These are phyloP conservation scores for Aquilaria malaccensis DNA, from an alignment of 345 rosid species.

Conservation along the genomic window DNA sequence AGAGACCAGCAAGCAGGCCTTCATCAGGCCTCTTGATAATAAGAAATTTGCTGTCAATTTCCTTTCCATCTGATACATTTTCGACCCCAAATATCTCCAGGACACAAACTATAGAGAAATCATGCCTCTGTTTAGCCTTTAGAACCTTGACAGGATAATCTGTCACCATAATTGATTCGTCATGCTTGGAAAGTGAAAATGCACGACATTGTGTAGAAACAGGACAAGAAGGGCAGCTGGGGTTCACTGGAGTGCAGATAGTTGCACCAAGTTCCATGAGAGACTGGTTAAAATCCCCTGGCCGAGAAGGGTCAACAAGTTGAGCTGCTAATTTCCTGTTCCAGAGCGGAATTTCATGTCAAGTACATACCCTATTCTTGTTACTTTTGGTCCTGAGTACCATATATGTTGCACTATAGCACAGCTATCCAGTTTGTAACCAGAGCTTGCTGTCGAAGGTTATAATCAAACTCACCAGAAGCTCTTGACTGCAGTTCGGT, in stretches of 20 bases:
- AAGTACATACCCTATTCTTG: slow-evolving; percentile 2
- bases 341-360: slow-evolving; percentile 7
- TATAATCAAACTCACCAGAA: slow-evolving; percentile 51
- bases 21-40: slow-evolving; percentile 76
- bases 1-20: slow-evolving; percentile 93
- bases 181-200: slow-evolving; percentile 38
- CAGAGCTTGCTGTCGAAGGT: not conserved
- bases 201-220: slow-evolving; percentile 70
- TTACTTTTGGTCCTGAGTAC: too few species aligned
- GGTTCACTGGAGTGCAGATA: slow-evolving; percentile 64
- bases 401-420: too few species aligned
- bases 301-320: slow-evolving; percentile 69
- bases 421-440: too few species aligned
- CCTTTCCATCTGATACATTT: slow-evolving; percentile 16
- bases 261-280: slow-evolving; percentile 97
- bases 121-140: slow-evolving; percentile 59
- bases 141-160: slow-evolving; percentile 68
- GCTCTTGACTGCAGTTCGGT: slow-evolving; percentile 39
- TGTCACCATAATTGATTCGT: slow-evolving; percentile 43
- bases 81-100: slow-evolving; percentile 56
- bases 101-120: slow-evolving; percentile 72
- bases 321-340: slow-evolving; percentile 84
- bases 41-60: slow-evolving; percentile 51
- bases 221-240: slow-evolving; percentile 75
- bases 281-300: slow-evolving; percentile 97